Evolutionary conservation across 352 stramenopile species (phyloP).

Genomic region (Aphanomyces euteiches): DNA sequence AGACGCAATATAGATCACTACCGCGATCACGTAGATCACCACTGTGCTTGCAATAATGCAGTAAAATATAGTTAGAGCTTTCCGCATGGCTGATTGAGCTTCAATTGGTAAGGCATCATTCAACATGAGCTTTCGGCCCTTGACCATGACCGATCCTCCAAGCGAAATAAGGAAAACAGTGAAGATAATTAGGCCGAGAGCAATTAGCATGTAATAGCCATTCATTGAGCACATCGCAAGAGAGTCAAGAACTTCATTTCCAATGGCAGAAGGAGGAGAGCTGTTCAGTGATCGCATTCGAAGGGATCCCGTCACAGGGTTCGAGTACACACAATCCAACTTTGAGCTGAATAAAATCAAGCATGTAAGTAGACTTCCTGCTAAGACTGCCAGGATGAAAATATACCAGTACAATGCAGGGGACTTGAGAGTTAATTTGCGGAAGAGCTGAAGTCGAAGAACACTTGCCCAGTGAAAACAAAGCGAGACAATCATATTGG

Average conservation of each 20-base stretch:
- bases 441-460: conserved; percentile 82
- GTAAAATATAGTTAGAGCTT: conserved; percentile 86
- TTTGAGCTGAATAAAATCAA: conserved; percentile 51
- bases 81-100: conserved; percentile 54
- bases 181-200: conserved; percentile 75
- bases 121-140: conserved; percentile 76
- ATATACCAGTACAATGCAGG: conserved; percentile 72
- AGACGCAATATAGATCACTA: conserved; percentile 85
- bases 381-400: conserved; percentile 54
- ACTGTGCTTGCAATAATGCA: conserved; percentile 82
- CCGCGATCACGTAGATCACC: conserved; percentile 80
- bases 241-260: conserved; percentile 60
- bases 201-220: conserved; percentile 73
- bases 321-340: conserved; percentile 62
- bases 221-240: conserved; percentile 75
- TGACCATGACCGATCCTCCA: conserved; percentile 84
- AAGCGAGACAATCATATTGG: conserved; percentile 81
- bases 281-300: conserved; percentile 53
- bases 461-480: conserved; percentile 85
- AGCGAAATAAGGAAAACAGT: conserved; percentile 82
- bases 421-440: conserved; percentile 79
- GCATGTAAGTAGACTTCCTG: conserved; percentile 64
- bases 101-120: conserved; percentile 76
- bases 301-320: conserved; percentile 44
- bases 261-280: conserved; percentile 60